phyloP scores from a whole-genome alignment of 2,329 filamentous ascomycete genomes.

The Claviceps arundinis region DNA sequence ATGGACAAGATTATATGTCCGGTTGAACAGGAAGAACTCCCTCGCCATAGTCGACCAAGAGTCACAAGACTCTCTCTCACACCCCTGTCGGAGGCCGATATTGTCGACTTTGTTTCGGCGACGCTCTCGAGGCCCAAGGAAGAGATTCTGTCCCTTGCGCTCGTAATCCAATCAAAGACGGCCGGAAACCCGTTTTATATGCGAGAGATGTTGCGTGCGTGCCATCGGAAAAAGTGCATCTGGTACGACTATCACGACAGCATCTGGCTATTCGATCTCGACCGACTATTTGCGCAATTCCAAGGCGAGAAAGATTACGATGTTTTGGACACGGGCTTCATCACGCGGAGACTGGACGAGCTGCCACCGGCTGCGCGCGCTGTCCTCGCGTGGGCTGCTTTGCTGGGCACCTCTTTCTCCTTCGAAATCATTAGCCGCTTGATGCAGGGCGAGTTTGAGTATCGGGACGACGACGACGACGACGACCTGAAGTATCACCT shows the following conservation, averaged over 20 bases:
- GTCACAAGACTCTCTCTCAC: conserved; percentile 59
- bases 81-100: conserved; percentile 66
- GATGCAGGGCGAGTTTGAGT: conserved; percentile 61
- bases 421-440: conserved; percentile 69
- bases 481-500: conserved; percentile 21
- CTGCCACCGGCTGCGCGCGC: conserved; percentile 60
- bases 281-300: conserved; percentile 77
- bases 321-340: conserved; percentile 70
- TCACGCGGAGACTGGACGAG: conserved; percentile 64
- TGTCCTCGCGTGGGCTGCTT: conserved; percentile 73
- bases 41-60: conserved; percentile 34
- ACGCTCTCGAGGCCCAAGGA: conserved; percentile 64
- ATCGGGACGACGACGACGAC: conserved; percentile 34
- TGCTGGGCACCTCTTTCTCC: conserved; percentile 72
- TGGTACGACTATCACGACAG: conserved; percentile 81
- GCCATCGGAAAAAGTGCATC: conserved; percentile 74
- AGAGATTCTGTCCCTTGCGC: conserved; percentile 62
- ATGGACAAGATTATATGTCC: conserved; percentile 42
- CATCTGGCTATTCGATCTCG: conserved; percentile 74
- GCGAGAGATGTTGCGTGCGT: conserved; percentile 77
- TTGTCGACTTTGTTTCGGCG: conserved; percentile 67
- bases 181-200: conserved; percentile 85
- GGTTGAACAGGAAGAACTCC: conserved; percentile 36
- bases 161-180: conserved; percentile 81
- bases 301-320: conserved; percentile 65